These are phyloP conservation scores for Medakamo hakoo DNA, from an alignment of 139 green algal genomes.

Conservation along the genomic window DNA sequence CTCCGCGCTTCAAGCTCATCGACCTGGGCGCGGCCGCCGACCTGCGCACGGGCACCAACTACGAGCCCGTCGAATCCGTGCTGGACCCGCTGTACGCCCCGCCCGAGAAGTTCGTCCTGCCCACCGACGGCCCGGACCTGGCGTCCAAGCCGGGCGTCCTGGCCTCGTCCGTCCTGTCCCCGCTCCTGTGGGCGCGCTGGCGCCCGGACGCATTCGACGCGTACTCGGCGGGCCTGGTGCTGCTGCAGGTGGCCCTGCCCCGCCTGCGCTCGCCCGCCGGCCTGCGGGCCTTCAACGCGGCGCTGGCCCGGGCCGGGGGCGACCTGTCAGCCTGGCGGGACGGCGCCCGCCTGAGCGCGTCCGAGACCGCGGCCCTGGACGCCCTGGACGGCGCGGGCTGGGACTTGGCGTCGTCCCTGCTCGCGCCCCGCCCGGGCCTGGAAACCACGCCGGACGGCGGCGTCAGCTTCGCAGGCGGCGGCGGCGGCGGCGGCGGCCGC, in stretches of 20 bases:
- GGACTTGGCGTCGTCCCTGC: constrained; percentile 38
- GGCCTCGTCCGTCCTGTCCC: constrained; percentile 43
- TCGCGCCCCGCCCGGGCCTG: constrained; percentile 31
- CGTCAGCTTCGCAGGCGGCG: constrained; percentile 39
- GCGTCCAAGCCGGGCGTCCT: constrained; percentile 25
- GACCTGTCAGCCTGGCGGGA: constrained; percentile 56
- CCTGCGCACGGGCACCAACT: constrained; percentile 79
- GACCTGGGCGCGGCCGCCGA: constrained; percentile 58
- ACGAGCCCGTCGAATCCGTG: constrained; percentile 68
- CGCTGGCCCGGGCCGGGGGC: constrained; percentile 30
- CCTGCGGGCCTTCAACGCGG: constrained; percentile 45
- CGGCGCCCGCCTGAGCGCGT: constrained; percentile 17
- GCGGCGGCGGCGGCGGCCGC: constrained; percentile 12
- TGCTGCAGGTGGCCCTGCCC: constrained; percentile 40
- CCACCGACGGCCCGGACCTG: constrained; percentile 49
- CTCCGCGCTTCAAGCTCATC: constrained; percentile 49
- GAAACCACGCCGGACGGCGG: constrained; percentile 15
- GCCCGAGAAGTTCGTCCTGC: constrained; percentile 75
- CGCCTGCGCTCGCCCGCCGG: constrained; percentile 33
- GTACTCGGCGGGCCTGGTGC: constrained; percentile 32
- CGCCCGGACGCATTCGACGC: constrained; percentile 80
- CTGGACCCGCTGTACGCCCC: constrained; percentile 75
- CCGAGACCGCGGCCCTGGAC: constrained; percentile 54
- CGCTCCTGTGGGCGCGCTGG: constrained; percentile 72
- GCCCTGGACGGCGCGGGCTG: constrained; percentile 43